Percentiles rank a stretch among this genome's conserved stretches.
These are phyloP conservation scores for Pseudotulostoma volvatum DNA, from an alignment of 495 filamentous ascomycete genomes.

Conservation along the genomic window DNA sequence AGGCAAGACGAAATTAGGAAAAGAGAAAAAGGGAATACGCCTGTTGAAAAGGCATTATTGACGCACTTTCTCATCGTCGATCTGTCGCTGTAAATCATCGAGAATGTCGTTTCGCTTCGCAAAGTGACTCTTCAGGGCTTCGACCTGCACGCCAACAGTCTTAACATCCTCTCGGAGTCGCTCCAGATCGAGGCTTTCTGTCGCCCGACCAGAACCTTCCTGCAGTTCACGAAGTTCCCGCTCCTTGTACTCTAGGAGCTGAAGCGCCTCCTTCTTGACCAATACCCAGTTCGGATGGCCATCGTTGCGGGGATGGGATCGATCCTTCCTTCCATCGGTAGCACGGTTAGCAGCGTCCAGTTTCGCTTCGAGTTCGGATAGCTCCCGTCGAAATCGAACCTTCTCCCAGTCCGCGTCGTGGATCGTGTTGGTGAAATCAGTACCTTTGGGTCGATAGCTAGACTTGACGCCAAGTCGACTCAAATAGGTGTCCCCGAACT, in stretches of 20 bases:
- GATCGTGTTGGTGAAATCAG: conserved; percentile 68
- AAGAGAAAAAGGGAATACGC: too few species aligned
- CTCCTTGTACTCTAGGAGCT: conserved; percentile 49
- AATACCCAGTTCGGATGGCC: conserved; percentile 44
- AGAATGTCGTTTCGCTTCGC: conserved; percentile 26
- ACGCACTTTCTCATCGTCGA: conserved; percentile 30
- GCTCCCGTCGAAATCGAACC: conserved; percentile 80
- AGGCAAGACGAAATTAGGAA: too few species aligned
- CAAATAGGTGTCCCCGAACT: conserved; percentile 94
- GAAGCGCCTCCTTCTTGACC: conserved; percentile 84
- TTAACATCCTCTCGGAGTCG: conserved; percentile 29
- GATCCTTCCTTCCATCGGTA: conserved; percentile 39
- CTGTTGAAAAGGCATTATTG: too few species aligned
- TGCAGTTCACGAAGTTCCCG: conserved; percentile 32
- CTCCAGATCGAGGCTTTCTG: conserved; percentile 27
- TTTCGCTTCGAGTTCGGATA: conserved; percentile 73
- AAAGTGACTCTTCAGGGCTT: conserved; percentile 35
- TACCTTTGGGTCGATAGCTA: conserved; percentile 51
- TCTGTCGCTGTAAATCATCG: conserved; percentile 27
- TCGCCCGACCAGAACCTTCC: conserved; percentile 27
- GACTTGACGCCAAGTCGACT: conserved; percentile 70
- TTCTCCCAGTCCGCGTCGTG: conserved; percentile 89
- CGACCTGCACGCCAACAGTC: conserved; percentile 35
- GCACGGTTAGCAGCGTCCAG: conserved; percentile 58
- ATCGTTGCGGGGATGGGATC: conserved; percentile 37